Base-by-base conservation (phyloP, 805 yeast genomes). In the Lipomyces starkeyi region DNA sequence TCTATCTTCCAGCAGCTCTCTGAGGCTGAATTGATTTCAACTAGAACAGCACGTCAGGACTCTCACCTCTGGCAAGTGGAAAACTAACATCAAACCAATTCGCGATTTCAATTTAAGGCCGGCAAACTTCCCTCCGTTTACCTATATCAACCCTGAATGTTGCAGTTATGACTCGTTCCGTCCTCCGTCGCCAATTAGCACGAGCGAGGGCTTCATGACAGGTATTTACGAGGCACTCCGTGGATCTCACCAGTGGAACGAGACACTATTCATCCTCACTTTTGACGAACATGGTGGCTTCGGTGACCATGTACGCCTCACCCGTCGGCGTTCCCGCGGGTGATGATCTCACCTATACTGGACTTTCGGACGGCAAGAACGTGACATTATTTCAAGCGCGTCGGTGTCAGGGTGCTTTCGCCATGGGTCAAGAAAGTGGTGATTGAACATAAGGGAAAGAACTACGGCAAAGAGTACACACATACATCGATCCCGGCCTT, bases 261-360 rank as follows among this genome's bases (percentile, higher is more conserved):
- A 34, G 25, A 59, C 62, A 7, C 62, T 59, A 3, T 59, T 20
- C 32, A 59, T 59, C 35, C 59, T 59, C 17, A 59, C 54, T 9
- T 59, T 59, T 37, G 62, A 59, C 20, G 62, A 59, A 11, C 62
- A 59, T 17, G 62, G 62, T 25, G 62, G 62, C 13, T 59, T 59
- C 34, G 62, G 35, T 13, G 62, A 59, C 20, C 62, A 59, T 27
- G 62, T 59, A 14, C 62, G 7, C 34, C 25, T n/a, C 62, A 11
- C 62, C 62, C 8, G 59, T 40, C 20, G 57, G 57, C 17, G 59
- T 59, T 9, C 62, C 62, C 4, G 22, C 62, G 11, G 59, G 49
- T 2, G 62, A 59, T 22, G 32, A 25, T 9, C 22, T 59, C 29
- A 59, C 62, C 17, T 59, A 43, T 17, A 43, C 62, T 6, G 62